Percentiles rank a stretch among this genome's conserved stretches.
These are phyloP conservation scores for Centaurea solstitialis DNA, from an alignment of 129 eudicot species.

Conservation along the genomic window DNA sequence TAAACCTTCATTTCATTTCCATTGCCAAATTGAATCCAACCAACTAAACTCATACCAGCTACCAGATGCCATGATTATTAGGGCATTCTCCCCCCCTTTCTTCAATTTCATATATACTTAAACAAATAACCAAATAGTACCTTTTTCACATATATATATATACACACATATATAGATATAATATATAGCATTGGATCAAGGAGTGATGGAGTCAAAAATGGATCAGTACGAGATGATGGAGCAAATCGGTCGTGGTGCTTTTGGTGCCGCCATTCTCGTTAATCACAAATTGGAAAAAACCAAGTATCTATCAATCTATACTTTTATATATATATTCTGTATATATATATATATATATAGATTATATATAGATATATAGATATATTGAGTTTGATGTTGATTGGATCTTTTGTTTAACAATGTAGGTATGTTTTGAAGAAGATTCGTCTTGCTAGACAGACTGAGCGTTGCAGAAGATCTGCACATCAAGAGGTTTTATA, in stretches of 20 bases:
- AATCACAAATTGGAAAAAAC: slow-evolving; percentile 84
- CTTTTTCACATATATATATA: neutral
- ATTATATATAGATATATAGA: too few species aligned
- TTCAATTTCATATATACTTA: neutral
- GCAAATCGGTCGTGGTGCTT: slow-evolving; percentile 99
- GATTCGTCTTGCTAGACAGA: slow-evolving; percentile 98
- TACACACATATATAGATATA: neutral
- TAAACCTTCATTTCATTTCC: slow-evolving; percentile 5
- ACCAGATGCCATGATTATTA: slow-evolving; percentile 18
- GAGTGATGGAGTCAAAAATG: slow-evolving; percentile 79
- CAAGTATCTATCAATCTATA: slow-evolving; percentile 63
- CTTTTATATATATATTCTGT: neutral
- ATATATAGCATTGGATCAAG: slow-evolving; percentile 34
- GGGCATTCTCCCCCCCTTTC: neutral
- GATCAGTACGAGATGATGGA: slow-evolving; percentile 99
- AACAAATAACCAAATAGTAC: slow-evolving; percentile 10
- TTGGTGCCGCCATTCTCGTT: slow-evolving; percentile 99
- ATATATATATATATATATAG: neutral
- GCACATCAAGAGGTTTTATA: slow-evolving; percentile 99
- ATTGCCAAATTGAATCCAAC: slow-evolving; percentile 5
- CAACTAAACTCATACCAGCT: neutral
- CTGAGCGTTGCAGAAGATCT: slow-evolving; percentile 97
- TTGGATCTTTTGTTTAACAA: slow-evolving; percentile 20
- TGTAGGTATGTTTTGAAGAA: slow-evolving; percentile 90
- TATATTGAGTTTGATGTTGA: neutral